Conservation (phyloP, 345 rosid genomes). For the Salix dunnii region DNA sequence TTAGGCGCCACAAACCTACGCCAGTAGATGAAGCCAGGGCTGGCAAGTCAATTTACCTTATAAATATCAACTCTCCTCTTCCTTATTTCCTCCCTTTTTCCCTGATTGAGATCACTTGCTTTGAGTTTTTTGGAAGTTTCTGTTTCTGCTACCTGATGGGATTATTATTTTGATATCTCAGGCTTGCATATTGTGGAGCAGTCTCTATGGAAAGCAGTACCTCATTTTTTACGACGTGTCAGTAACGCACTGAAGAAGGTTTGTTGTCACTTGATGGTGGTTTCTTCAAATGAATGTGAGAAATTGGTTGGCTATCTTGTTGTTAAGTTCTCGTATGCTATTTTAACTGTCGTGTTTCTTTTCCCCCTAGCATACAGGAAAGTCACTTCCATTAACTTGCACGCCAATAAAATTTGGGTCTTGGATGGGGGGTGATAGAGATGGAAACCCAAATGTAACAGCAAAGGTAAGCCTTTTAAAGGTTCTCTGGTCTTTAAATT, state of each 20-base stretch:
- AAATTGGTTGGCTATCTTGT: background rate
- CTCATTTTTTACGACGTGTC: constrained; percentile 88
- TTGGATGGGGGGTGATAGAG: constrained; percentile 99
- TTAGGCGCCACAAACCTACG: constrained; percentile 89
- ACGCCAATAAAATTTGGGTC: constrained; percentile 91
- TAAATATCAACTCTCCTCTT: background rate
- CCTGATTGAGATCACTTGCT: constrained; percentile 1
- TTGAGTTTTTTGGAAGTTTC: constrained; percentile 6
- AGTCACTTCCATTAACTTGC: constrained; percentile 80
- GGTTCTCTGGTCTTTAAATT: background rate
- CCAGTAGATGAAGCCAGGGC: constrained; percentile 96
- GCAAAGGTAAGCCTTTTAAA: constrained; percentile 55
- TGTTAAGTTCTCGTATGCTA: constrained; percentile 6
- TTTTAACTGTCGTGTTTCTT: background rate
- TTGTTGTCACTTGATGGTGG: constrained; percentile 9
- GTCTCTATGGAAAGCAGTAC: constrained; percentile 92
- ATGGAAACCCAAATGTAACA: constrained; percentile 94
- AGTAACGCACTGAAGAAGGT: constrained; percentile 90
- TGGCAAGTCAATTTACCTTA: constrained; percentile 39
- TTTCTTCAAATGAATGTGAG: constrained; percentile 3
- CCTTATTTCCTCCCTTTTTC: no score
- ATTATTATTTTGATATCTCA: constrained; percentile 15
- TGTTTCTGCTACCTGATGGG: background rate
- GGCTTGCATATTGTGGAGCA: constrained; percentile 98
- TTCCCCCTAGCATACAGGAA: constrained; percentile 62